These are phyloP conservation scores for Fusarium pseudograminearum DNA, from an alignment of 2,329 filamentous ascomycete genomes.

Conservation along the genomic window DNA sequence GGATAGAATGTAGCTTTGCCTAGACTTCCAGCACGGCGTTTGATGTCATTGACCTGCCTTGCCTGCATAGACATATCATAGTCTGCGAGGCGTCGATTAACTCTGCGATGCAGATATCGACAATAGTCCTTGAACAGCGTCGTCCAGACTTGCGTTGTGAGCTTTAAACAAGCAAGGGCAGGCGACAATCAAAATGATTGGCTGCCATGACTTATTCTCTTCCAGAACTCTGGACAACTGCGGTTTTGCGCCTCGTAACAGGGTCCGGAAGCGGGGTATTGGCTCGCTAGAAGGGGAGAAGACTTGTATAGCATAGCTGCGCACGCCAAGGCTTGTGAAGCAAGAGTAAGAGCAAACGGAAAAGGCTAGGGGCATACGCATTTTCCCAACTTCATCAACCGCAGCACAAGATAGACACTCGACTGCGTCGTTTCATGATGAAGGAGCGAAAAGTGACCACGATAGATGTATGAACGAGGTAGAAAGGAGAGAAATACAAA, in stretches of 20 bases:
- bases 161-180: constrained; percentile 23
- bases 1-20: constrained; percentile 4
- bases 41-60: constrained; percentile 13
- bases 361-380: constrained; percentile 16
- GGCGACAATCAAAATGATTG: constrained; percentile 37
- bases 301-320: constrained; percentile 24
- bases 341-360: constrained; percentile 12
- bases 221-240: constrained; percentile 43
- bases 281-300: constrained; percentile 20
- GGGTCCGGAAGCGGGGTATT: constrained; percentile 37
- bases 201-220: constrained; percentile 33
- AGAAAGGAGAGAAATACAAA: constrained; percentile 7
- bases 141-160: constrained; percentile 31
- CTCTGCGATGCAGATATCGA: constrained; percentile 3
- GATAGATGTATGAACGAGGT: neutral
- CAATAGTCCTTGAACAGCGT: constrained; percentile 23
- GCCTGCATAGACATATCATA: constrained; percentile 23
- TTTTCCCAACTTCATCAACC: constrained; percentile 17
- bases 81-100: constrained; percentile 17
- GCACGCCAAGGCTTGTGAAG: constrained; percentile 36
- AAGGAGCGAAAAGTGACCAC: constrained; percentile 12
- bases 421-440: constrained; percentile 23
- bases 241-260: constrained; percentile 40
- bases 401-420: constrained; percentile 33
- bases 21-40: neutral